Percentiles rank a stretch among this genome's conserved stretches.
Evolutionary conservation across 1,139 yeast genomes (phyloP).

Genomic region (Suhomyces atakaporum): DNA sequence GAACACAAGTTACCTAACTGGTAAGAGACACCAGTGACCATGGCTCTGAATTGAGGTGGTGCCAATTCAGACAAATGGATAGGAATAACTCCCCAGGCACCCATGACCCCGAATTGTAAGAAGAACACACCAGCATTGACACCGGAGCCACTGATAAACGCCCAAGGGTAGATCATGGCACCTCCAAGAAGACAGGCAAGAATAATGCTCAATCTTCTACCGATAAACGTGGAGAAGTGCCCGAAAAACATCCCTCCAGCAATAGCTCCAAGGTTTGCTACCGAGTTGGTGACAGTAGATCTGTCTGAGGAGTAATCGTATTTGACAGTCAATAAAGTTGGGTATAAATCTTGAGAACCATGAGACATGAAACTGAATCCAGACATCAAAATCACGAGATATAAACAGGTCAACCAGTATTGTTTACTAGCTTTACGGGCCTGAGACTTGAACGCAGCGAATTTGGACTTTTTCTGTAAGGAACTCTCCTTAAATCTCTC

Average conservation of each 20-base stretch:
- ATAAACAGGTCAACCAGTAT: constrained; percentile 43
- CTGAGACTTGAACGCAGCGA: constrained; percentile 19
- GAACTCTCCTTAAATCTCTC: constrained; percentile 23
- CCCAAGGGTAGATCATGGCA: constrained; percentile 74
- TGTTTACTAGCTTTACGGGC: constrained; percentile 32
- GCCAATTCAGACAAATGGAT: constrained; percentile 75
- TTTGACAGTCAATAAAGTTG: constrained; percentile 61
- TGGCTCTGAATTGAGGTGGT: constrained; percentile 73
- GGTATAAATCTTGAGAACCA: constrained; percentile 74
- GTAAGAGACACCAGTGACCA: constrained; percentile 73
- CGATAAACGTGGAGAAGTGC: constrained; percentile 58
- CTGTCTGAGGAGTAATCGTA: constrained; percentile 50
- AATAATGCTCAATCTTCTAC: constrained; percentile 54
- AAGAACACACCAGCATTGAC: constrained; percentile 79
- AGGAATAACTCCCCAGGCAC: constrained; percentile 88
- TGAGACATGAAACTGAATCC: constrained; percentile 62
- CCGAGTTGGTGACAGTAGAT: constrained; percentile 66
- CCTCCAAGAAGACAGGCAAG: constrained; percentile 67
- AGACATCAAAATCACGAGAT: constrained; percentile 42
- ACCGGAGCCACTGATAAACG: constrained; percentile 53
- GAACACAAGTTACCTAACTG: constrained; percentile 85
- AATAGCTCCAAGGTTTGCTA: constrained; percentile 72
- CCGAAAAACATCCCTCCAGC: constrained; percentile 66
- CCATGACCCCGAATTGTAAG: constrained; percentile 80
- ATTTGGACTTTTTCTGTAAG: constrained; percentile 14